These are phyloP conservation scores for Rhizopus stolonifer DNA, from an alignment of 371 early-diverging fungal genomes.

Conservation along the genomic window DNA sequence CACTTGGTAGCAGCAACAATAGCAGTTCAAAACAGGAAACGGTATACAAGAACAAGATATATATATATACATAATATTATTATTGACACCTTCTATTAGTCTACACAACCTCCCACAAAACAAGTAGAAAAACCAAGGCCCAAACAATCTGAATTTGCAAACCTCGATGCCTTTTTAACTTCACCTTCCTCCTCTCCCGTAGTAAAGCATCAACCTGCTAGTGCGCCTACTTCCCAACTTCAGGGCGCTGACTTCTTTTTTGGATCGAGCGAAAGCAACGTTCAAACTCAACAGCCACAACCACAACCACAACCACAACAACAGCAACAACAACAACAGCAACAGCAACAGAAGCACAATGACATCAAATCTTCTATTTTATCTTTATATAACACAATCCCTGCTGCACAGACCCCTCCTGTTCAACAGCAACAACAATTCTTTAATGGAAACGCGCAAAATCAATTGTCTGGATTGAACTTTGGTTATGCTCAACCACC, in stretches of 20 bases:
- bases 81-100: not conserved
- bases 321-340: slow-evolving; percentile 25
- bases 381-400: slow-evolving; percentile 46
- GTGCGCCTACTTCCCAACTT: slow-evolving; percentile 24
- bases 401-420: slow-evolving; percentile 19
- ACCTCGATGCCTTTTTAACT: slow-evolving; percentile 42
- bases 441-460: slow-evolving; percentile 28
- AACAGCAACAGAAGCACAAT: slow-evolving; percentile 27
- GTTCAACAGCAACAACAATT: slow-evolving; percentile 11
- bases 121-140: slow-evolving; percentile 18
- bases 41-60: not conserved
- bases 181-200: slow-evolving; percentile 30
- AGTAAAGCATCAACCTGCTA: slow-evolving; percentile 5
- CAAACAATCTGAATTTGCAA: slow-evolving; percentile 38
- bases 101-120: not conserved
- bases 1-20: slow-evolving; percentile 45
- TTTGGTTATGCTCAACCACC: slow-evolving; percentile 14
- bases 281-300: slow-evolving; percentile 15
- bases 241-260: slow-evolving; percentile 50
- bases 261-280: slow-evolving; percentile 19
- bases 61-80: not conserved
- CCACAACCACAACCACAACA: slow-evolving; percentile 13
- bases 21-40: slow-evolving; percentile 31
- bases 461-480: slow-evolving; percentile 38
- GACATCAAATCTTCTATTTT: slow-evolving; percentile 60